Base-by-base conservation (phyloP, 441 rosid species). In the Croton laevigatus region DNA sequence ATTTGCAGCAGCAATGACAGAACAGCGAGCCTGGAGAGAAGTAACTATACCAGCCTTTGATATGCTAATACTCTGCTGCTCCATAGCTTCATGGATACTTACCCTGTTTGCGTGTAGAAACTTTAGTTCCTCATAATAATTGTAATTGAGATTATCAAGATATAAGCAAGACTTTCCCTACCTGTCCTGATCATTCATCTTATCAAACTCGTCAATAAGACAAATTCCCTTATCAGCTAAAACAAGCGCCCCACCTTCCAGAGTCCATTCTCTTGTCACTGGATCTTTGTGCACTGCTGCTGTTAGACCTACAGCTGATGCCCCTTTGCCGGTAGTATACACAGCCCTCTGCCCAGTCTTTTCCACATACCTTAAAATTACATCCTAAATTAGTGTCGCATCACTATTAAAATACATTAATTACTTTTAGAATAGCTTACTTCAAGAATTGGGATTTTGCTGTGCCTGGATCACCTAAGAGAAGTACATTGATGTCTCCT, bases 241-340 rank as follows among this genome's bases (percentile, higher is more conserved):
- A 77, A 95, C 99, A 76, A 95, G 99, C 68, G 99, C 98, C 22
- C 99, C 99, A 71, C 98, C 99, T 89, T 95, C 99, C 69, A 95
- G 99, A 13, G 99, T 95, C 99, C 99, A 95, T 80, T 93, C 99
- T 69, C 96, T 85, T 59, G 99, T 95, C 71, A 95, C 95, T 34
- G 97, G 99, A 69, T 95, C 99, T 83, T 95, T 95, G 90, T 95
- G 99, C 71, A 95, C 99, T 36, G 99, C 99, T 73, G 98, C 97
- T 49, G 99, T 95, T 52, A 95, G 89, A 65, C 99, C 98, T 40
- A 95, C 95, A 57, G 99, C 99, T 70, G 99, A 95, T 72, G 98
- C 99, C 76, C 99, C 99, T 82, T 95, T 95, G 48, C 99, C 96
- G 68, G 99, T 95, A 36, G 99, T 95, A 81, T 95, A 95, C 46